Conservation (phyloP, 805 yeast species). For the Millerozyma miso region DNA sequence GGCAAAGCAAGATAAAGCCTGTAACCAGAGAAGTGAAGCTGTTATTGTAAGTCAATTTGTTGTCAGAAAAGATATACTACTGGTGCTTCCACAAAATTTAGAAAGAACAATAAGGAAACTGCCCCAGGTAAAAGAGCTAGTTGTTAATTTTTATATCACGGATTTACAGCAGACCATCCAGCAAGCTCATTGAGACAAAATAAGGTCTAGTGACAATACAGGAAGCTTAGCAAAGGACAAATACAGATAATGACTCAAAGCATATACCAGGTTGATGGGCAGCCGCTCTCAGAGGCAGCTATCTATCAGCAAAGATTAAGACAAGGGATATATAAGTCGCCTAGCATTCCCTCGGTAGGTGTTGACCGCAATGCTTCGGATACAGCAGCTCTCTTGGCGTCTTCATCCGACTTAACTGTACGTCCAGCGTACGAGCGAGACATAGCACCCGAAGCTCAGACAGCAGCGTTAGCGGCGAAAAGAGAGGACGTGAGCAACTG, state of each 20-base stretch:
- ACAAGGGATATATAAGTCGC: conserved; percentile 60
- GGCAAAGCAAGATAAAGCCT: background rate
- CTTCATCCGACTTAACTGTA: conserved; percentile 58
- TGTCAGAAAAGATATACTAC: no score
- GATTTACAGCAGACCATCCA: no score
- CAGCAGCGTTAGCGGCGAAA: conserved; percentile 52
- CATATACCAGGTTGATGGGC: conserved; percentile 65
- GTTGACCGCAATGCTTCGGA: conserved; percentile 66
- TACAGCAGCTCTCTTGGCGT: conserved; percentile 73
- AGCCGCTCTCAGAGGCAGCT: conserved; percentile 71
- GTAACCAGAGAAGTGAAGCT: background rate
- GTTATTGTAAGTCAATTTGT: background rate
- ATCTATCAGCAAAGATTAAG: conserved; percentile 68
- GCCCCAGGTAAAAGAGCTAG: no score
- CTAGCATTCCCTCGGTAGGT: conserved; percentile 49
- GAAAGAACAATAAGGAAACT: no score
- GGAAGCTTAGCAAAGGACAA: no score
- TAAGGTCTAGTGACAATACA: no score
- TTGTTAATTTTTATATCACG: no score
- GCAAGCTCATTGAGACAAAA: no score
- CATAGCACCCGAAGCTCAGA: conserved; percentile 58
- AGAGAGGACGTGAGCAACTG: conserved; percentile 44
- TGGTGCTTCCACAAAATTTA: no score
- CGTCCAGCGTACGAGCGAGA: conserved; percentile 59
- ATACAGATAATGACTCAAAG: conserved; percentile 29